phyloP scores from a whole-genome alignment of 1,284 basidiomycete genomes.

The Peniophora sp. region DNA sequence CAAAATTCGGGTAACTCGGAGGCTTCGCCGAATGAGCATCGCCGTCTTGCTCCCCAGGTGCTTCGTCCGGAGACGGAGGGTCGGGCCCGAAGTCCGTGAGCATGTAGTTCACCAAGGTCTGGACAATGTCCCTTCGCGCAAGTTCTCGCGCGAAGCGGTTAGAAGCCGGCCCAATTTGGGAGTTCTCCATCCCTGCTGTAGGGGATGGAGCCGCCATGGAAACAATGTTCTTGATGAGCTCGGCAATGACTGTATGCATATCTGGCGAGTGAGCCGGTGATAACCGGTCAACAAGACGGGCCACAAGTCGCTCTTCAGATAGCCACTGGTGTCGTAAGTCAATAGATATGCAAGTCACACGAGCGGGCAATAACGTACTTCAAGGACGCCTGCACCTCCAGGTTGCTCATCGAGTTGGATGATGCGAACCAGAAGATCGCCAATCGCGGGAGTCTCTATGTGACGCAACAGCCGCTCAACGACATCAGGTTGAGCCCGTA shows the following conservation, averaged over 20 bases:
- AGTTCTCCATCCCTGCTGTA: constrained; percentile 57
- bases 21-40: constrained; percentile 5
- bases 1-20: constrained; percentile 49
- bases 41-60: not conserved
- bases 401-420: constrained; percentile 88
- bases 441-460: constrained; percentile 86
- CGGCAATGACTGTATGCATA: constrained; percentile 83
- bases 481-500: constrained; percentile 76
- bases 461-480: constrained; percentile 82
- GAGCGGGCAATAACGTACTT: constrained; percentile 49
- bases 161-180: constrained; percentile 64
- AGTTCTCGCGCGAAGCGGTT: constrained; percentile 89
- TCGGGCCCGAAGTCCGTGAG: constrained; percentile 51
- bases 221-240: constrained; percentile 92
- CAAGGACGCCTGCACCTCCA: constrained; percentile 77
- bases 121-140: constrained; percentile 70
- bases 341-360: constrained; percentile 22
- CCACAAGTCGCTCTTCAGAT: constrained; percentile 79
- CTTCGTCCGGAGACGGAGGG: constrained; percentile 10
- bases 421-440: constrained; percentile 88
- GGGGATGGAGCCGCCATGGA: constrained; percentile 90
- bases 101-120: constrained; percentile 75
- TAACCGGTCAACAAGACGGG: constrained; percentile 75
- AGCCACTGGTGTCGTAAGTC: constrained; percentile 63
- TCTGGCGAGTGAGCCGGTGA: constrained; percentile 75